Evolutionary conservation across 1,139 yeast genomes (phyloP).

Genomic region (Pichia norvegensis): DNA sequence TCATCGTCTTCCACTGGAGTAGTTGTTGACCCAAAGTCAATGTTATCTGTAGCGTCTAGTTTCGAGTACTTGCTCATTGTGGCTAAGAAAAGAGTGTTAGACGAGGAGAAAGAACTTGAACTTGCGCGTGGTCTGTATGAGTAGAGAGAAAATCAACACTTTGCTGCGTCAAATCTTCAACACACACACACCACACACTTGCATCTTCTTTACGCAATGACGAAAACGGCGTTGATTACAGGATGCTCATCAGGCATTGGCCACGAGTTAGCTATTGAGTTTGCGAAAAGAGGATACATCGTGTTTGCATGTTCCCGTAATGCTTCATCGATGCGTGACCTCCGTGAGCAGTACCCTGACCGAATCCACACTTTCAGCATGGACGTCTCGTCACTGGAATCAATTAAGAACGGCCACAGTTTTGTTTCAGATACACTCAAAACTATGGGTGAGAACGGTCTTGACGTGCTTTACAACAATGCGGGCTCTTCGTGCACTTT

Average conservation of each 20-base stretch:
- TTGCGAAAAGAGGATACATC: constrained; percentile 53
- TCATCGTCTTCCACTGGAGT: constrained; percentile 25
- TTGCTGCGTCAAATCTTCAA: neutral
- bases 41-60: constrained; percentile 12
- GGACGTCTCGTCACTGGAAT: constrained; percentile 49
- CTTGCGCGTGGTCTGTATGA: neutral
- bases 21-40: constrained; percentile 6
- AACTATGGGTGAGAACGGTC: constrained; percentile 27
- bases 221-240: constrained; percentile 49
- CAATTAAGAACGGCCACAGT: constrained; percentile 40
- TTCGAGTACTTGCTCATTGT: constrained; percentile 2
- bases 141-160: neutral
- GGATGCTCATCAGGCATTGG: constrained; percentile 87
- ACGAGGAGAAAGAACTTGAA: neutral
- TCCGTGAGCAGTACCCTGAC: constrained; percentile 14
- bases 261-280: constrained; percentile 53
- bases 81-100: neutral
- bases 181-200: neutral
- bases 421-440: constrained; percentile 36
- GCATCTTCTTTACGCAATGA: neutral
- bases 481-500: constrained; percentile 65
- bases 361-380: constrained; percentile 22
- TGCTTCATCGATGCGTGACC: constrained; percentile 48
- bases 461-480: constrained; percentile 61
- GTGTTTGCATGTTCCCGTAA: constrained; percentile 75